Percentiles rank a stretch among this genome's conserved stretches.
These are phyloP conservation scores for Mortierella sp. DNA, from an alignment of 371 early-diverging fungal genomes.

Conservation along the genomic window DNA sequence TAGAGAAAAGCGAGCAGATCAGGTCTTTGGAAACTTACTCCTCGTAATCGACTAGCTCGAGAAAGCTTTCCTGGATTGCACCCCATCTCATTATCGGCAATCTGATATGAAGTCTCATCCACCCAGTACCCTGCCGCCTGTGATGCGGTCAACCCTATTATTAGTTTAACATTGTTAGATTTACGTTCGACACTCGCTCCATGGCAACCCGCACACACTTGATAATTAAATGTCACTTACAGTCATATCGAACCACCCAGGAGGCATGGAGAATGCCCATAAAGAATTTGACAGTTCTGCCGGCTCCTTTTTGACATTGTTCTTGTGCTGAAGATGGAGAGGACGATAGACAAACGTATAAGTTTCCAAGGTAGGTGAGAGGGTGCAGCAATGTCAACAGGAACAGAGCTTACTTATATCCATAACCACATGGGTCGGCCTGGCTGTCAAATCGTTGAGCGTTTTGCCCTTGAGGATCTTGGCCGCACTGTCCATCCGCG, in stretches of 20 bases:
- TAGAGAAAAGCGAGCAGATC: not conserved
- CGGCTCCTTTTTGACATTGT: slow-evolving; percentile 29
- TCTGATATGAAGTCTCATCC: slow-evolving; percentile 30
- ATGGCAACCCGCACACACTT: not conserved
- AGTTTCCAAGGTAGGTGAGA: no score
- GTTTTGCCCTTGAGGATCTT: slow-evolving; percentile 23
- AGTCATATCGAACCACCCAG: slow-evolving; percentile 51
- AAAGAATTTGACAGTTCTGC: slow-evolving; percentile 49
- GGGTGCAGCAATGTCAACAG: not conserved
- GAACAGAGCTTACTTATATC: slow-evolving; percentile 24
- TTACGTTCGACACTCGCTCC: not conserved
- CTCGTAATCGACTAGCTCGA: slow-evolving; percentile 21
- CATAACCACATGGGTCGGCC: slow-evolving; percentile 49
- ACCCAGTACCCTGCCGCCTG: slow-evolving; percentile 53
- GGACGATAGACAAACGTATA: not conserved
- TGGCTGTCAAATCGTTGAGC: slow-evolving; percentile 24
- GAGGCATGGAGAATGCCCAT: slow-evolving; percentile 38
- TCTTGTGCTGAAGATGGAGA: slow-evolving; percentile 12
- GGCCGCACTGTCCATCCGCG: slow-evolving; percentile 27
- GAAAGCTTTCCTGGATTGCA: slow-evolving; percentile 36
- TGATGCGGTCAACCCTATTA: slow-evolving; percentile 40
- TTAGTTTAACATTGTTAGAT: not conserved
- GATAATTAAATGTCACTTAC: slow-evolving; percentile 15
- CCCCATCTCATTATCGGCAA: slow-evolving; percentile 46
- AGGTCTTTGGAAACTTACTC: slow-evolving; percentile 15